A percentile compares a stretch with the other conserved stretches of the same genome.
Evolutionary conservation across 1,284 basidiomycete species (phyloP).

Genomic region (Irpex rosettiformis): DNA sequence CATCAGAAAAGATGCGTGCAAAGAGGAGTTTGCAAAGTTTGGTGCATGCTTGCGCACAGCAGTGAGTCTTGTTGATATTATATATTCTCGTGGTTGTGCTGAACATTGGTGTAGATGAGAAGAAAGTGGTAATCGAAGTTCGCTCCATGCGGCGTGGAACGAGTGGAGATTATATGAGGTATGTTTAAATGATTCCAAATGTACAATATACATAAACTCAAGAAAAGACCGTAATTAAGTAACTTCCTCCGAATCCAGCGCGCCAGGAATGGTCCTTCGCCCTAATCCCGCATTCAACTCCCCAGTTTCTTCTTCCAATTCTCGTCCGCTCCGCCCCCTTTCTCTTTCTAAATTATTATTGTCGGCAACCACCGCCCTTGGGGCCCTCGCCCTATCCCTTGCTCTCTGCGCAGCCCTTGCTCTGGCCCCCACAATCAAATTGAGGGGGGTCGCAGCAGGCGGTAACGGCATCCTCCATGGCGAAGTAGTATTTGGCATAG

Average conservation of each 20-base stretch:
- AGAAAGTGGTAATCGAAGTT: slow-evolving; percentile 47
- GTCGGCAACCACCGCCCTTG: no score
- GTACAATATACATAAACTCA: not conserved
- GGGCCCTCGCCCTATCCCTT: no score
- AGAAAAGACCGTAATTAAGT: slow-evolving; percentile 22
- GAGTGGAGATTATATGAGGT: not conserved
- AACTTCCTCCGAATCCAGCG: slow-evolving; percentile 34
- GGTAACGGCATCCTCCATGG: not conserved
- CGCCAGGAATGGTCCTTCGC: slow-evolving; percentile 38
- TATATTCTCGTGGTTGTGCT: no score
- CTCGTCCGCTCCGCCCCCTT: slow-evolving; percentile 24
- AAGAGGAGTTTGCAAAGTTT: slow-evolving; percentile 75
- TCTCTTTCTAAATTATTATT: not conserved
- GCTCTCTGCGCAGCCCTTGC: not conserved
- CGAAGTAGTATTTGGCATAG: not conserved
- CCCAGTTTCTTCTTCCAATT: slow-evolving; percentile 21
- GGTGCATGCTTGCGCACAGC: slow-evolving; percentile 68
- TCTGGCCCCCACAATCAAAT: not conserved
- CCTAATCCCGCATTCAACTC: slow-evolving; percentile 5
- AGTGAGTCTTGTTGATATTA: slow-evolving; percentile 40
- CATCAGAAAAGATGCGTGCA: slow-evolving; percentile 73
- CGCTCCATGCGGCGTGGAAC: not conserved
- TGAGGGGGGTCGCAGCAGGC: no score
- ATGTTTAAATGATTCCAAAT: not conserved
- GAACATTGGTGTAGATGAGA: slow-evolving; percentile 49